Percentiles rank a stretch among this genome's conserved stretches.
phyloP scores from a whole-genome alignment of 2,329 filamentous ascomycete species.

The Calonectria hawksworthii region DNA sequence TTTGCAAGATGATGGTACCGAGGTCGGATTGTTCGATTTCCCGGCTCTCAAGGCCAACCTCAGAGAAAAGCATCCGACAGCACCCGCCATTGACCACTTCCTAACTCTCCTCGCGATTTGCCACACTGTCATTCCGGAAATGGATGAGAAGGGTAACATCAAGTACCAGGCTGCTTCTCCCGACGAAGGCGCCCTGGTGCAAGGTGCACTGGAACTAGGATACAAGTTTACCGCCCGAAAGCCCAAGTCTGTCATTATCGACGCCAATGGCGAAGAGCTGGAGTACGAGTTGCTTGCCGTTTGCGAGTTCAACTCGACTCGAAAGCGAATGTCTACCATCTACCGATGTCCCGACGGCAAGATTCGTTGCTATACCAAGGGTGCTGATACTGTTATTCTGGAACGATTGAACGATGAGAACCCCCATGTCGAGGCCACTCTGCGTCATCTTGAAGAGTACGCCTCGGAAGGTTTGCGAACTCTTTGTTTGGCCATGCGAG shows the following conservation, averaged over 20 bases:
- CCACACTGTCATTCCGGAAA: conserved; percentile 97
- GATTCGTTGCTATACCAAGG: conserved; percentile 94
- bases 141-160: conserved; percentile 84
- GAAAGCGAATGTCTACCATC: conserved; percentile 98
- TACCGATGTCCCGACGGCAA: conserved; percentile 97
- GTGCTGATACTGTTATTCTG: conserved; percentile 96
- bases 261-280: conserved; percentile 77
- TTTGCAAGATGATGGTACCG: conserved; percentile 82
- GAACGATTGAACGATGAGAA: conserved; percentile 89
- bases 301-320: conserved; percentile 96
- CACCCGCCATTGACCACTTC: conserved; percentile 80
- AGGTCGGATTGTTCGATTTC: conserved; percentile 88
- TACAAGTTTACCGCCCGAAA: conserved; percentile 94
- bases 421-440: conserved; percentile 87
- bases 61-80: conserved; percentile 64
- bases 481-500: conserved; percentile 93
- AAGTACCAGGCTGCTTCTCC: conserved; percentile 99
- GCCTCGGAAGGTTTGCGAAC: conserved; percentile 96
- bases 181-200: conserved; percentile 95
- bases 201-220: conserved; percentile 87
- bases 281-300: conserved; percentile 95
- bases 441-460: conserved; percentile 98
- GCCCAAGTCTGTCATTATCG: conserved; percentile 88
- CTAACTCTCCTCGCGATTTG: conserved; percentile 89
- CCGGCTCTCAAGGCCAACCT: conserved; percentile 80